These are phyloP conservation scores for Cryptosporidium baileyi DNA, from an alignment of 169 alveolate genomes.

Conservation along the genomic window DNA sequence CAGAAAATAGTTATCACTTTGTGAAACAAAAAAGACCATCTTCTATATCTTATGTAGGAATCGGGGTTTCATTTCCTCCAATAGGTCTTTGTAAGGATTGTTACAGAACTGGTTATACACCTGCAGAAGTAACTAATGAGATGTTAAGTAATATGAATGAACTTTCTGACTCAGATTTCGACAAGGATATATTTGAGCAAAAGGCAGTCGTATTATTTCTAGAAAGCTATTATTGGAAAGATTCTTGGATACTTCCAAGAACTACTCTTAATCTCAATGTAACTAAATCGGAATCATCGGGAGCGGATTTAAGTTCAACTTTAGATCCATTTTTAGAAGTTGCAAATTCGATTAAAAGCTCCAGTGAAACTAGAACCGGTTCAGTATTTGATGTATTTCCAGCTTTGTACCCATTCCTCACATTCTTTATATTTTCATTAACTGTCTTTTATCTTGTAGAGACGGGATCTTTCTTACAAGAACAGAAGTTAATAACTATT, in stretches of 20 bases:
- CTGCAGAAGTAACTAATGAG: conserved; percentile 41
- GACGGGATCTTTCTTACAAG: conserved; percentile 27
- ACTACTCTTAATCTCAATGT: not conserved
- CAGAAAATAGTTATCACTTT: conserved; percentile 38
- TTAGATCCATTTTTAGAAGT: conserved; percentile 18
- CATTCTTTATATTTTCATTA: conserved; percentile 53
- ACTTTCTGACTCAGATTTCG: conserved; percentile 20
- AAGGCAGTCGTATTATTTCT: conserved; percentile 35
- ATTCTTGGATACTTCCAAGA: conserved; percentile 51
- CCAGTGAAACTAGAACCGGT: conserved; percentile 20
- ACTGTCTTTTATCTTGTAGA: conserved; percentile 46
- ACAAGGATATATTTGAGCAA: conserved; percentile 36
- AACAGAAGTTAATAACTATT: not conserved
- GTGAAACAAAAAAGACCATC: conserved; percentile 23
- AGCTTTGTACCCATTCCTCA: conserved; percentile 40
- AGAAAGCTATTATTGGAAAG: conserved; percentile 50
- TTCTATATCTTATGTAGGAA: conserved; percentile 38
- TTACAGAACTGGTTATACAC: conserved; percentile 1
- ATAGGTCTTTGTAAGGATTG: conserved; percentile 17
- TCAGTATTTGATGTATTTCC: conserved; percentile 66
- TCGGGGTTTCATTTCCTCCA: conserved; percentile 42
- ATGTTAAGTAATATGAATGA: conserved; percentile 24
- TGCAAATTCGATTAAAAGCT: not conserved
- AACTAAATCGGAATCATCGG: conserved; percentile 3
- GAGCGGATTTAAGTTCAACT: not conserved